A percentile compares a stretch with the other conserved stretches of the same genome.
Evolutionary conservation across 345 rosid genomes (phyloP).

Genomic region (Cardamine resedifolia): DNA sequence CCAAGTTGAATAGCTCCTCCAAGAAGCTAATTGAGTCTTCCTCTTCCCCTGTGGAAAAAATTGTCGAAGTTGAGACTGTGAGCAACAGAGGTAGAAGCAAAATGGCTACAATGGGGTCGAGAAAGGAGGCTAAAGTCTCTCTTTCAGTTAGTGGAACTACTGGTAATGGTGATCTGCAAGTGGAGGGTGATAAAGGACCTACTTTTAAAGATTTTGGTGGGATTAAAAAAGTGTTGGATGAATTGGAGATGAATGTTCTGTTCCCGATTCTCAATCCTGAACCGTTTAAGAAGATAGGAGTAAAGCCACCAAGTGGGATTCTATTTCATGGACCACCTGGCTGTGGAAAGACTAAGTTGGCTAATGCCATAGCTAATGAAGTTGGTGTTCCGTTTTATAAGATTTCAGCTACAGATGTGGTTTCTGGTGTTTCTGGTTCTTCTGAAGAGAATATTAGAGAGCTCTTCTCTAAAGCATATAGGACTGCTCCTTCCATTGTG

Average conservation of each 20-base stretch:
- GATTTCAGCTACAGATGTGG: constrained; percentile 89
- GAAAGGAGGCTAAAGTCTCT: constrained; percentile 30
- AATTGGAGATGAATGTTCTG: constrained; percentile 69
- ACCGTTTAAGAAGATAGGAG: constrained; percentile 55
- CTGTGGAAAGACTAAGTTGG: constrained; percentile 79
- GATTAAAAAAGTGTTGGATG: constrained; percentile 57
- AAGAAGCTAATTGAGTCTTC: constrained; percentile 29
- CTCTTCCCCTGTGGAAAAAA: constrained; percentile 43
- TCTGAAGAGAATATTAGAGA: constrained; percentile 89
- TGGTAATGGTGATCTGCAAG: constrained; percentile 34
- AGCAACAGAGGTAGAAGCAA: constrained; percentile 40
- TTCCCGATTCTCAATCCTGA: constrained; percentile 78
- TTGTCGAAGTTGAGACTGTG: constrained; percentile 58
- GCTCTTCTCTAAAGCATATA: constrained; percentile 75
- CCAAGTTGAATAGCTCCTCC: constrained; percentile 16
- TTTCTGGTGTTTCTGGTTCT: constrained; percentile 84
- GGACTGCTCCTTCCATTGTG: constrained; percentile 81
- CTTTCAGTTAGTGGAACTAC: constrained; percentile 11
- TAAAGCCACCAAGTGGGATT: constrained; percentile 71
- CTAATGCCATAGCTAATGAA: constrained; percentile 79
- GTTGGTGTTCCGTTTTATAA: constrained; percentile 76
- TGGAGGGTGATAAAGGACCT: constrained; percentile 53
- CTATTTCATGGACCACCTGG: constrained; percentile 83
- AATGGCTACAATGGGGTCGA: constrained; percentile 38
- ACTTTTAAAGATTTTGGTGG: constrained; percentile 84